A percentile compares a stretch with the other conserved stretches of the same genome.
These are phyloP conservation scores for Penicillium sp. DNA, from an alignment of 2,329 filamentous ascomycete genomes.

Conservation along the genomic window DNA sequence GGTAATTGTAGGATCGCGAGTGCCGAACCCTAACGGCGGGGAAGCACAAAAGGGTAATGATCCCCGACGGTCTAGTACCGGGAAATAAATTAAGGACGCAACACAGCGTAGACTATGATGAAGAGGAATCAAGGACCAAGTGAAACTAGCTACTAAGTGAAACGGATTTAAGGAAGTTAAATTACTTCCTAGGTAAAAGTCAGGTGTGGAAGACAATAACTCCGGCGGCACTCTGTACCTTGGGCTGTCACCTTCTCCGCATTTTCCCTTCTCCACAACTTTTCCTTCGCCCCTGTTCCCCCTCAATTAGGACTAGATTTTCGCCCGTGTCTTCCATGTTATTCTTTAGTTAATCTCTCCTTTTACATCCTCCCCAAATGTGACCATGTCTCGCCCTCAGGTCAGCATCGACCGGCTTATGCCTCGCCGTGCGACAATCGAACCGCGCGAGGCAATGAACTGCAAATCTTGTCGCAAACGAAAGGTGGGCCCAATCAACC, in stretches of 20 bases:
- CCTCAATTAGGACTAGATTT: not conserved
- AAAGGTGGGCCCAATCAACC: slow-evolving; percentile 62
- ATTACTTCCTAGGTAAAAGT: not conserved
- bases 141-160: not conserved
- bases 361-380: slow-evolving; percentile 7
- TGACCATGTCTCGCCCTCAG: slow-evolving; percentile 68
- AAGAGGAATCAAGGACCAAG: not conserved
- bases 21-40: slow-evolving; percentile 1
- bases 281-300: not conserved
- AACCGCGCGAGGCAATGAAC: slow-evolving; percentile 89
- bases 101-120: not conserved
- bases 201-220: not conserved
- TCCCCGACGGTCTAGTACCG: not conserved
- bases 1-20: not conserved
- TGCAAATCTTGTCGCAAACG: slow-evolving; percentile 92
- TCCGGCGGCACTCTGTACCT: slow-evolving; percentile 3
- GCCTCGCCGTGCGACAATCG: slow-evolving; percentile 67
- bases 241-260: slow-evolving; percentile 1
- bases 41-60: not conserved
- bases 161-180: not conserved
- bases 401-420: slow-evolving; percentile 79
- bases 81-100: not conserved
- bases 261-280: slow-evolving; percentile 5
- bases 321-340: not conserved
- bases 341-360: not conserved